Evolutionary conservation across 805 yeast genomes (phyloP).

Genomic region (Cyberlindnera sargentensis): DNA sequence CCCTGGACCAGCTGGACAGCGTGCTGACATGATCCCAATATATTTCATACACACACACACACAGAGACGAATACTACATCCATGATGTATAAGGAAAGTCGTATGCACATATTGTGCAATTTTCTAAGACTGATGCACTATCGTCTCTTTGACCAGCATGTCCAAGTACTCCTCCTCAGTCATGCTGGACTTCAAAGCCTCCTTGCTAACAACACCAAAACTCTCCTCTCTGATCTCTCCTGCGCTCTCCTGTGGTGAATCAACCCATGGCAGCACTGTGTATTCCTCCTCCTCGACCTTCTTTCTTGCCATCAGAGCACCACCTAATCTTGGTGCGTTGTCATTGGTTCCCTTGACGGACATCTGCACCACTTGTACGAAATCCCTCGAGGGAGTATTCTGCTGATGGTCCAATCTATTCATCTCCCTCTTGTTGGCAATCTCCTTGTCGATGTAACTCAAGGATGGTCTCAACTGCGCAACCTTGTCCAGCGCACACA

Average conservation of each 20-base stretch:
- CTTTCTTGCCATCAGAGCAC: slow-evolving; percentile 62
- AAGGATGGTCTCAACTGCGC: slow-evolving; percentile 81
- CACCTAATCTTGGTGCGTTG: slow-evolving; percentile 55
- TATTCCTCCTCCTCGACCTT: slow-evolving; percentile 55
- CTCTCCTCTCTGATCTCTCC: slow-evolving; percentile 20
- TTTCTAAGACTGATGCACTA: slow-evolving; percentile 3
- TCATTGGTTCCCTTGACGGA: slow-evolving; percentile 57
- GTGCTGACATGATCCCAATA: slow-evolving; percentile 25
- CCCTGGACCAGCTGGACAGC: slow-evolving; percentile 54
- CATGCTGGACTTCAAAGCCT: slow-evolving; percentile 18
- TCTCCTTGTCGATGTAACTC: slow-evolving; percentile 62
- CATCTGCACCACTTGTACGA: slow-evolving; percentile 68
- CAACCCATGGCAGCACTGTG: slow-evolving; percentile 38
- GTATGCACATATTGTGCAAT: too few relatives aligned
- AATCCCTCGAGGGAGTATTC: slow-evolving; percentile 22
- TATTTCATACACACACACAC: too few relatives aligned
- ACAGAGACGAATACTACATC: too few relatives aligned
- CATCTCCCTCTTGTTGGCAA: slow-evolving; percentile 37
- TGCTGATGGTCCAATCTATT: slow-evolving; percentile 35
- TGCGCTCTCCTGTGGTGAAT: slow-evolving; percentile 28
- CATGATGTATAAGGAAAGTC: too few relatives aligned
- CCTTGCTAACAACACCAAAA: slow-evolving; percentile 19
- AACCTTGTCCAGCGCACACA: slow-evolving; percentile 58
- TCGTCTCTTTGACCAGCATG: slow-evolving; percentile 22
- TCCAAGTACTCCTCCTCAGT: slow-evolving; percentile 28